Conservation (phyloP, 2,329 filamentous ascomycete species). For the Colletotrichum siamense region DNA sequence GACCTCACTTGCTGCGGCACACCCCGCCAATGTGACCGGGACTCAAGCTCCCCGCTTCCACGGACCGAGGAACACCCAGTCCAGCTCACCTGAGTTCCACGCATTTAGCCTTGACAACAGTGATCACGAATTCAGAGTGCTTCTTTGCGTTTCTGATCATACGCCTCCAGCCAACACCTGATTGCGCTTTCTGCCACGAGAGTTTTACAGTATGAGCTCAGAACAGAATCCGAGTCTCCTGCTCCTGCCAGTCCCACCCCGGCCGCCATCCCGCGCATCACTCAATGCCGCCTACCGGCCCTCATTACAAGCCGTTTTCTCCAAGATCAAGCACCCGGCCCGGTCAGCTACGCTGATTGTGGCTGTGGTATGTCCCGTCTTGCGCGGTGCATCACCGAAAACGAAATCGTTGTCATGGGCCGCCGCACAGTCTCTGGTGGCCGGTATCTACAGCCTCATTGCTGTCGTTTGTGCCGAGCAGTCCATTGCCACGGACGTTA, state of each 20-base stretch:
- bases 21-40: not conserved
- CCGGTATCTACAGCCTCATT: constrained; percentile 79
- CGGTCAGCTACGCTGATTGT: constrained; percentile 48
- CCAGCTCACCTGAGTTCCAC: not conserved
- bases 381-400: constrained; percentile 54
- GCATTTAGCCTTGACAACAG: not conserved
- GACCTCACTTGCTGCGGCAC: not conserved
- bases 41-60: not conserved
- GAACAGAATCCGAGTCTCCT: constrained; percentile 55
- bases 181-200: not conserved
- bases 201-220: not conserved
- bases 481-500: constrained; percentile 63
- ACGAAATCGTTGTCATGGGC: constrained; percentile 67
- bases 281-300: constrained; percentile 66
- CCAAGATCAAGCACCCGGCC: constrained; percentile 47
- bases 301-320: constrained; percentile 60
- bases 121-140: not conserved
- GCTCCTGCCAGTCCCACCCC: constrained; percentile 68
- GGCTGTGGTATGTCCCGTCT: constrained; percentile 68
- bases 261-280: constrained; percentile 53
- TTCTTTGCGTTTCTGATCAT: not conserved
- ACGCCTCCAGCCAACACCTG: not conserved
- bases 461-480: constrained; percentile 72
- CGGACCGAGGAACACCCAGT: not conserved
- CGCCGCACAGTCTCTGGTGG: constrained; percentile 75